Evolutionary conservation across 1,284 basidiomycete species (phyloP).

Genomic region (Retiboletus fuscus): DNA sequence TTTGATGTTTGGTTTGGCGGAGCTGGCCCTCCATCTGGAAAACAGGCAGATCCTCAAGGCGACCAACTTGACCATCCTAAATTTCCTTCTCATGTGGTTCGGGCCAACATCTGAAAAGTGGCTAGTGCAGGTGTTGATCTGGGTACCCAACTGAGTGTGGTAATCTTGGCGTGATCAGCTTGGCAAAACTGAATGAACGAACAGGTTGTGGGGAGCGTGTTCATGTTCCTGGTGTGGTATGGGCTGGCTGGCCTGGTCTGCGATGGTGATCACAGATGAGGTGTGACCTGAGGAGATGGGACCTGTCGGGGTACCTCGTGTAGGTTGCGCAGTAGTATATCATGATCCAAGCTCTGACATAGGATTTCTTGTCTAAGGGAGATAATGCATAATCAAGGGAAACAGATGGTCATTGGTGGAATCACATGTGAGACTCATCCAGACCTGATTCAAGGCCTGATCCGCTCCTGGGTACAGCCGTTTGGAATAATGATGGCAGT

Average conservation of each 20-base stretch:
- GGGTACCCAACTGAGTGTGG: constrained; percentile 68
- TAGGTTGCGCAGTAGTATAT: constrained; percentile 3
- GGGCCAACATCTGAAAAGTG: constrained; percentile 87
- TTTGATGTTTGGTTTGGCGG: constrained; percentile 72
- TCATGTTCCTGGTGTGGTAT: constrained; percentile 89
- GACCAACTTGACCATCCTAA: constrained; percentile 91
- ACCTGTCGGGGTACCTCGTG: not conserved
- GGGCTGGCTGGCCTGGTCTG: constrained; percentile 89
- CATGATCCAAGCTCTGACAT: not conserved
- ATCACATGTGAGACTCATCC: not conserved
- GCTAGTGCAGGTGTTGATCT: constrained; percentile 82
- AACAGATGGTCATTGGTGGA: constrained; percentile 13
- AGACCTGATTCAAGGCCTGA: not conserved
- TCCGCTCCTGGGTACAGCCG: too few relatives aligned
- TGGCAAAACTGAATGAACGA: constrained; percentile 20
- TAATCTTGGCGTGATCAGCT: constrained; percentile 12
- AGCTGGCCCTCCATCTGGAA: constrained; percentile 67
- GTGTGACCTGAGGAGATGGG: not conserved
- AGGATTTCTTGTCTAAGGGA: constrained; percentile 20
- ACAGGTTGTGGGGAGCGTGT: constrained; percentile 75
- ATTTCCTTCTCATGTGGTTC: constrained; percentile 80
- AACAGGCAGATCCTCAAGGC: constrained; percentile 71
- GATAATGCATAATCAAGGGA: constrained; percentile 44
- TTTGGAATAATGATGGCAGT: too few relatives aligned
- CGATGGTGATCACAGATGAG: constrained; percentile 85